A percentile compares a stretch with the other conserved stretches of the same genome.
Evolutionary conservation across 2,329 filamentous ascomycete species (phyloP).

Genomic region (Cercospora nicotianae): DNA sequence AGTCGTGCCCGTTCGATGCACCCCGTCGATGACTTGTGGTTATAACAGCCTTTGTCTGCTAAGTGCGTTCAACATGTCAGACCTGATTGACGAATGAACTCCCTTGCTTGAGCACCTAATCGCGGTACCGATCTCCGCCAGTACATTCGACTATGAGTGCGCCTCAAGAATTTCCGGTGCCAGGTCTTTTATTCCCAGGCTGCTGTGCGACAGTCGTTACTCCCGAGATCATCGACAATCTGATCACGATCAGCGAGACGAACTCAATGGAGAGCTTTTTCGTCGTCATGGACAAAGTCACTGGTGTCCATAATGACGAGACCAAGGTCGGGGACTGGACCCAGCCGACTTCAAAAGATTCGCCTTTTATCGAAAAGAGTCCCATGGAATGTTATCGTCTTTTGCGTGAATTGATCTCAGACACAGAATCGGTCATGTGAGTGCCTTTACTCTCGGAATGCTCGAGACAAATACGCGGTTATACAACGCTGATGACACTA

Average conservation of each 20-base stretch:
- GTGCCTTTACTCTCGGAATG: background rate
- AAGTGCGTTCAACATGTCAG: background rate
- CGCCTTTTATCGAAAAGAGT: background rate
- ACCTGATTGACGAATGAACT: background rate
- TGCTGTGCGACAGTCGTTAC: background rate
- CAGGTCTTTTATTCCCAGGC: background rate
- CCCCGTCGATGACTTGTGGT: background rate
- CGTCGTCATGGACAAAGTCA: background rate
- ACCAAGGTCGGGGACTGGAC: background rate
- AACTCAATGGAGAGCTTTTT: background rate
- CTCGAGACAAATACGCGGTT: background rate
- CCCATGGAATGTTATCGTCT: background rate
- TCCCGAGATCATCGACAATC: background rate
- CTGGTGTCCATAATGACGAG: background rate
- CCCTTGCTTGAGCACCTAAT: background rate
- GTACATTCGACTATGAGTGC: background rate
- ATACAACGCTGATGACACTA: background rate
- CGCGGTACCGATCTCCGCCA: background rate
- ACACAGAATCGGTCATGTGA: background rate
- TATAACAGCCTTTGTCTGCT: background rate
- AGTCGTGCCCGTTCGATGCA: background rate
- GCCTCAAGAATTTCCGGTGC: background rate
- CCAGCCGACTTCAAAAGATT: background rate
- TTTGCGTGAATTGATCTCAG: background rate
- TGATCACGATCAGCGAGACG: background rate